Evolutionary conservation across 768 basidiomycete genomes (phyloP).

Genomic region (Suillus tomentosus): DNA sequence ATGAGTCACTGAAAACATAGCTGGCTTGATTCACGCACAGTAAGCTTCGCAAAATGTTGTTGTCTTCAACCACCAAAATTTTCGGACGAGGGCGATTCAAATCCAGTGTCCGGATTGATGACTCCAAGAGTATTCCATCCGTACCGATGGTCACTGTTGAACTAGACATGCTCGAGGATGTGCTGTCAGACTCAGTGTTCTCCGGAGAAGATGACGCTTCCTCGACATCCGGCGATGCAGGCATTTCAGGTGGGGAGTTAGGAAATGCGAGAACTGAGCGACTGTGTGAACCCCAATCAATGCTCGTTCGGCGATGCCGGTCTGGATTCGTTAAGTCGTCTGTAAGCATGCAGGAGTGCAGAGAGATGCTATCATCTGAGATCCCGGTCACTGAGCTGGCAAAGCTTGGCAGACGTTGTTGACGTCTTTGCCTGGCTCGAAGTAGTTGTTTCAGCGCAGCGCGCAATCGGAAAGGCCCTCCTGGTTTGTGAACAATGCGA

Average conservation of each 20-base stretch:
- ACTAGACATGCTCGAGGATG: slow-evolving; percentile 21
- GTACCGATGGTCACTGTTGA: slow-evolving; percentile 56
- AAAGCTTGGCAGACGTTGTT: slow-evolving; percentile 25
- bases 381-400: slow-evolving; percentile 17
- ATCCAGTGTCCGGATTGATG: slow-evolving; percentile 58
- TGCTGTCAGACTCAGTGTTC: slow-evolving; percentile 18
- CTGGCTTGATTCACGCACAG: slow-evolving; percentile 53
- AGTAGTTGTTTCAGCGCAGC: slow-evolving; percentile 55
- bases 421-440: slow-evolving; percentile 34
- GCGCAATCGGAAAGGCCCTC: slow-evolving; percentile 76
- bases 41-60: slow-evolving; percentile 78
- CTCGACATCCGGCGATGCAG: slow-evolving; percentile 27
- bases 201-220: slow-evolving; percentile 28
- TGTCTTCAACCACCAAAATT: slow-evolving; percentile 90
- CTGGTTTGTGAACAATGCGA: slow-evolving; percentile 87
- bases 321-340: slow-evolving; percentile 25
- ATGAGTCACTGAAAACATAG: slow-evolving; percentile 14
- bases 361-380: slow-evolving; percentile 30
- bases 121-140: slow-evolving; percentile 69
- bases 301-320: slow-evolving; percentile 36
- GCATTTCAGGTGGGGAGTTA: slow-evolving; percentile 14
- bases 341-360: slow-evolving; percentile 30
- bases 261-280: slow-evolving; percentile 16
- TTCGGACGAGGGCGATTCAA: slow-evolving; percentile 48
- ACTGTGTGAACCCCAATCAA: slow-evolving; percentile 28